Conservation (phyloP, 192 early-diverging fungal species). For the Backusella tarrabulga region DNA sequence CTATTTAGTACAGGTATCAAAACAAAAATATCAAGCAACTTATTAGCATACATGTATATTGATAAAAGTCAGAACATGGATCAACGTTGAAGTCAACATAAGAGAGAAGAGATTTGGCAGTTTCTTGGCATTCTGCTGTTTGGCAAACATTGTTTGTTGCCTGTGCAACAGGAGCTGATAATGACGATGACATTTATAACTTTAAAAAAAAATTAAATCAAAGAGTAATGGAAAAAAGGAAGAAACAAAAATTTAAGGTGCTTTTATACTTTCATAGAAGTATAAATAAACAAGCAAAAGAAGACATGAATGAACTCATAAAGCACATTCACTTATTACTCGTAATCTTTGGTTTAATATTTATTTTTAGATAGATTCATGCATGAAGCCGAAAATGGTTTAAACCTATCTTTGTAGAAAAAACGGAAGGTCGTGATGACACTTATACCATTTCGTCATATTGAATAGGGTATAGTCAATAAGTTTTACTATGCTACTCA, state of each 20-base stretch:
- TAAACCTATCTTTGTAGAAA: neutral
- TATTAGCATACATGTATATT: conserved; percentile 50
- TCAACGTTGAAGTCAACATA: conserved; percentile 52
- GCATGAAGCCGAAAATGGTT: neutral
- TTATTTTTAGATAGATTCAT: neutral
- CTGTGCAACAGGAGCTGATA: neutral
- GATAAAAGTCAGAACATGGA: conserved; percentile 67
- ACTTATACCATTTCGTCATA: neutral
- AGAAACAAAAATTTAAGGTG: neutral
- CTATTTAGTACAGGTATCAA: neutral
- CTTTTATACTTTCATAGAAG: neutral
- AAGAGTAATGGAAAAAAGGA: neutral
- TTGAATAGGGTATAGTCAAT: neutral
- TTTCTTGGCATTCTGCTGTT: conserved; percentile 53
- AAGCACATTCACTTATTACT: neutral
- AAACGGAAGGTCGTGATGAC: neutral
- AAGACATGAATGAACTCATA: neutral
- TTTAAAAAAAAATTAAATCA: neutral
- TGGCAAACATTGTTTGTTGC: conserved; percentile 36
- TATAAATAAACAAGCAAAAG: neutral
- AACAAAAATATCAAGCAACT: neutral
- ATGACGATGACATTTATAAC: neutral
- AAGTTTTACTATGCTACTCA: no score
- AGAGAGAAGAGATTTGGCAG: conserved; percentile 48
- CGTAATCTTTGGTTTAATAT: neutral